A percentile compares a stretch with the other conserved stretches of the same genome.
Conservation (phyloP, 805 yeast species). For the Zygoascus biomembranicola region DNA sequence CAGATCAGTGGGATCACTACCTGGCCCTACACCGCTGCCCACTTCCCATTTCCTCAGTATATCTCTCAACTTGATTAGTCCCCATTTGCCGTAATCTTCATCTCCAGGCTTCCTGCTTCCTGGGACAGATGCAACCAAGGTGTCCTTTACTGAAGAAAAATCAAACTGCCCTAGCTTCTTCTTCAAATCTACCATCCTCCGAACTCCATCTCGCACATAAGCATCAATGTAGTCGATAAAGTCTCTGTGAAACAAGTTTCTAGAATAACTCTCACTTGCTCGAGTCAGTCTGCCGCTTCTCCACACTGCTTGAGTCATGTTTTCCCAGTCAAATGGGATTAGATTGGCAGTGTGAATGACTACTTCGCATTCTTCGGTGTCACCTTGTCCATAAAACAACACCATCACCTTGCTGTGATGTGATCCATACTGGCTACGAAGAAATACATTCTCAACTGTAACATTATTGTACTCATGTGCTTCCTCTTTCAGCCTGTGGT, state of each 20-base stretch:
- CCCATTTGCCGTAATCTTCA: slow-evolving; percentile 15
- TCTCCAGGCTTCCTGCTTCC: slow-evolving; percentile 17
- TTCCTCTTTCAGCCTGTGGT: slow-evolving; percentile 4
- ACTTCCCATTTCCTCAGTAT: neutral
- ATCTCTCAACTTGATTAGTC: slow-evolving; percentile 15
- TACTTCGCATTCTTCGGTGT: slow-evolving; percentile 15
- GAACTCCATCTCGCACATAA: slow-evolving; percentile 11
- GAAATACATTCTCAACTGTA: slow-evolving; percentile 13
- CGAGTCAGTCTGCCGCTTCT: slow-evolving; percentile 17
- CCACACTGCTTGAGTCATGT: slow-evolving; percentile 29
- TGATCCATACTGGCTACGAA: slow-evolving; percentile 20
- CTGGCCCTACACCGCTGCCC: neutral
- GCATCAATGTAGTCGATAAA: slow-evolving; percentile 19
- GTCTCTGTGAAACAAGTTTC: slow-evolving; percentile 19
- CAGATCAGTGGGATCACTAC: neutral
- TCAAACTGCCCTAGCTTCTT: slow-evolving; percentile 17
- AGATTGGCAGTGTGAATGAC: slow-evolving; percentile 29
- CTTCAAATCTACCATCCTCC: slow-evolving; percentile 10
- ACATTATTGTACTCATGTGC: slow-evolving; percentile 12
- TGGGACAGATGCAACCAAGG: slow-evolving; percentile 26
- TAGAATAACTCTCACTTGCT: neutral
- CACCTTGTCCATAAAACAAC: slow-evolving; percentile 11
- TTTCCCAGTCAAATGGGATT: slow-evolving; percentile 26
- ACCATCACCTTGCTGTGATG: slow-evolving; percentile 31
- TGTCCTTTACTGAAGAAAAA: slow-evolving; percentile 20